Evolutionary conservation across 2,329 filamentous ascomycete species (phyloP).

Genomic region (Aschersonia sp.): DNA sequence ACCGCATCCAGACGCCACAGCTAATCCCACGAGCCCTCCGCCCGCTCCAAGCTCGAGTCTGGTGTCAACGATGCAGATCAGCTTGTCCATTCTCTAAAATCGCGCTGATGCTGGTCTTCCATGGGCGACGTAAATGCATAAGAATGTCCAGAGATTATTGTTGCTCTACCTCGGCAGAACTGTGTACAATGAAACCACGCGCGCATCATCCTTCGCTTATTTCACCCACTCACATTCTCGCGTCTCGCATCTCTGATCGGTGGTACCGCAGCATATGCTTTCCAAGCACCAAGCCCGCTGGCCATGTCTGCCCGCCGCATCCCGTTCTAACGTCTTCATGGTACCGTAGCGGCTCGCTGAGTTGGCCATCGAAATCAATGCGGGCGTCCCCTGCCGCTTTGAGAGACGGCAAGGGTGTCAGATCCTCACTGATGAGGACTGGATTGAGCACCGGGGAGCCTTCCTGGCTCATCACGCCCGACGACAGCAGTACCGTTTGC

Average conservation of each 20-base stretch:
- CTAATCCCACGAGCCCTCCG: constrained; percentile 68
- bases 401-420: constrained; percentile 45
- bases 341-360: constrained; percentile 55
- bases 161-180: background rate
- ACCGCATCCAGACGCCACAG: constrained; percentile 40
- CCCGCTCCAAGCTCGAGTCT: constrained; percentile 89
- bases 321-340: constrained; percentile 78
- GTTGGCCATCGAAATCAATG: constrained; percentile 58
- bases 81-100: background rate
- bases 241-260: constrained; percentile 42
- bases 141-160: background rate
- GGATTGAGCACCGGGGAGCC: constrained; percentile 36
- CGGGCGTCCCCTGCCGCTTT: constrained; percentile 37
- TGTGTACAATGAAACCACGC: background rate
- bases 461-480: constrained; percentile 14
- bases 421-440: constrained; percentile 35
- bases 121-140: background rate
- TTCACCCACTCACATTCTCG: constrained; percentile 52
- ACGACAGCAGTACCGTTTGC: background rate
- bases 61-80: constrained; percentile 2
- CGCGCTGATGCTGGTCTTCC: background rate
- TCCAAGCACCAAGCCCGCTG: constrained; percentile 75
- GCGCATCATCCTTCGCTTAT: background rate
- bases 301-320: constrained; percentile 90
- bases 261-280: constrained; percentile 75